Evolutionary conservation across 169 alveolate genomes (phyloP).

Genomic region (Eimeria zaria): DNA sequence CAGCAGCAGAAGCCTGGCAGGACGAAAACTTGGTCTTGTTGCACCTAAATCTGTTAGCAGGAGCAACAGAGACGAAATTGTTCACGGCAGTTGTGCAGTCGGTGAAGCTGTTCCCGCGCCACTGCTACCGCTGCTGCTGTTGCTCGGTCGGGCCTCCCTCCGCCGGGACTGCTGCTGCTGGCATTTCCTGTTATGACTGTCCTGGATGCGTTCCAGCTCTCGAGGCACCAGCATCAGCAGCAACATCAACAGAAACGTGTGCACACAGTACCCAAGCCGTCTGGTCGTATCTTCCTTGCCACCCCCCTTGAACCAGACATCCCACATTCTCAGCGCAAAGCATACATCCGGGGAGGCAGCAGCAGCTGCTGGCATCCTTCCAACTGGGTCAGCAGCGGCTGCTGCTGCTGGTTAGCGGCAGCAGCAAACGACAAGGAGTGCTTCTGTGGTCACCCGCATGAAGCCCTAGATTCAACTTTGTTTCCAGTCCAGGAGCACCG

Average conservation of each 20-base stretch:
- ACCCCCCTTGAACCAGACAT: not conserved
- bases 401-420: slow-evolving; percentile 73
- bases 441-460: slow-evolving; percentile 58
- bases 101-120: slow-evolving; percentile 29
- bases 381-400: slow-evolving; percentile 64
- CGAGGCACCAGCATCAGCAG: slow-evolving; percentile 33
- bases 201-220: not conserved
- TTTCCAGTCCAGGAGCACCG: slow-evolving; percentile 31
- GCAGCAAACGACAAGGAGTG: slow-evolving; percentile 43
- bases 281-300: not conserved
- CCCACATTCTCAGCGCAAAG: not conserved
- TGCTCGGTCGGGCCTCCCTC: slow-evolving; percentile 28
- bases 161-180: slow-evolving; percentile 50
- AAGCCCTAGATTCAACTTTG: slow-evolving; percentile 19
- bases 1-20: slow-evolving; percentile 64
- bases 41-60: slow-evolving; percentile 9
- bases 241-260: slow-evolving; percentile 32
- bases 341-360: slow-evolving; percentile 52
- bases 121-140: slow-evolving; percentile 25
- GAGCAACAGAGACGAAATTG: slow-evolving; percentile 3
- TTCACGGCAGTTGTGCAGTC: slow-evolving; percentile 39
- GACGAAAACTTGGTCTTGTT: not conserved
- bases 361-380: slow-evolving; percentile 45
- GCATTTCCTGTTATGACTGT: not conserved
- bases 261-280: not conserved